phyloP scores from a whole-genome alignment of 768 basidiomycete genomes.

The Mycena belliarum region DNA sequence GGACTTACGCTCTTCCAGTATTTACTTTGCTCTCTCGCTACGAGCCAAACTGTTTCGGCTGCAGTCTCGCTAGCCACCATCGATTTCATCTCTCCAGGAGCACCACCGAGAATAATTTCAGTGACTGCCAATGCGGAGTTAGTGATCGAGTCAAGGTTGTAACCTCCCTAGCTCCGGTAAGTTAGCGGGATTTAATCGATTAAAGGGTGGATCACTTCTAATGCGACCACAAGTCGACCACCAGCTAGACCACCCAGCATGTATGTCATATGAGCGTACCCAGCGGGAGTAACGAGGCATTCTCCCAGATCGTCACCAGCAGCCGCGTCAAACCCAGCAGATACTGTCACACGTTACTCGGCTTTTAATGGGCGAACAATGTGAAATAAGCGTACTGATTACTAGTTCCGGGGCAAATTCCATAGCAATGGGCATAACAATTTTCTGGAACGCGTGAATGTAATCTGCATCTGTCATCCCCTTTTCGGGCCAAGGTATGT shows the following conservation, averaged over 20 bases:
- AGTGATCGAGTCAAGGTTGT: constrained; percentile 88
- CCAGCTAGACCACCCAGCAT: constrained; percentile 89
- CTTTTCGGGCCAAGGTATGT: constrained; percentile 88
- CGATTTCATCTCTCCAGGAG: constrained; percentile 73
- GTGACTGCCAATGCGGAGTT: constrained; percentile 86
- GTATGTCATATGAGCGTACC: constrained; percentile 98
- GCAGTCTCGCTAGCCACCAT: constrained; percentile 77
- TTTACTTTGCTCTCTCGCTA: constrained; percentile 83
- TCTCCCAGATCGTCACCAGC: constrained; percentile 89
- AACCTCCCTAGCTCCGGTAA: constrained; percentile 74
- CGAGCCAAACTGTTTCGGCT: constrained; percentile 88
- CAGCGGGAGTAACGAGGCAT: constrained; percentile 87
- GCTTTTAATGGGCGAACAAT: background rate
- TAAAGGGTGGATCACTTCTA: constrained; percentile 66
- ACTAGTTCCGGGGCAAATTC: constrained; percentile 97
- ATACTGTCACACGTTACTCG: constrained; percentile 55
- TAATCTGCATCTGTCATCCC: constrained; percentile 97
- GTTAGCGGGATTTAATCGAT: background rate
- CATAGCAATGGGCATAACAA: constrained; percentile 95
- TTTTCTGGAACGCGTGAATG: constrained; percentile 91
- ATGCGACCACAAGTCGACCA: constrained; percentile 87
- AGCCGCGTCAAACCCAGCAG: constrained; percentile 97
- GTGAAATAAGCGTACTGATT: constrained; percentile 58
- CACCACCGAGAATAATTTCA: constrained; percentile 84
- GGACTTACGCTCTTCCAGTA: constrained; percentile 90